phyloP scores from a whole-genome alignment of 2,329 filamentous ascomycete species.

The Claviceps digitariae region DNA sequence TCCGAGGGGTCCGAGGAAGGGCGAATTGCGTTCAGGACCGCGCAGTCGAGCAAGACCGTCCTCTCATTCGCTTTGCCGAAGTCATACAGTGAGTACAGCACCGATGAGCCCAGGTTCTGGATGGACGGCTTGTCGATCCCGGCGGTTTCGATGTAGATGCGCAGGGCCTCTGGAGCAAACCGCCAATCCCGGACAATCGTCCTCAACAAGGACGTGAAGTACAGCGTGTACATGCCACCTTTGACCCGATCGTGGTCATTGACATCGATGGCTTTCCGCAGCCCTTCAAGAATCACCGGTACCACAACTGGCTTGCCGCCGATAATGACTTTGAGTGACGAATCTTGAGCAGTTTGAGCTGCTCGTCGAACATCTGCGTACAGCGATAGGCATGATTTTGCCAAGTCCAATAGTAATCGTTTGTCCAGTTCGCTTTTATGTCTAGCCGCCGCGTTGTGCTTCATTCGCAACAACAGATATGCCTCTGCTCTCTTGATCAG shows the following conservation, averaged over 20 bases:
- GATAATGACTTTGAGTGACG: constrained; percentile 80
- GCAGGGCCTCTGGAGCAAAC: constrained; percentile 80
- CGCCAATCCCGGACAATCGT: constrained; percentile 88
- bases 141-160: constrained; percentile 78
- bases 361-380: constrained; percentile 95
- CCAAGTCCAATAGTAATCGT: constrained; percentile 68
- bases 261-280: constrained; percentile 64
- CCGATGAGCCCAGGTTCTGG: constrained; percentile 71
- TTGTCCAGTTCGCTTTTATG: constrained; percentile 87
- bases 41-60: constrained; percentile 67
- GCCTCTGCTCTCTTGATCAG: constrained; percentile 85
- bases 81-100: constrained; percentile 76
- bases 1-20: constrained; percentile 51
- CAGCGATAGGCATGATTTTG: constrained; percentile 75
- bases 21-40: constrained; percentile 56
- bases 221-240: constrained; percentile 77
- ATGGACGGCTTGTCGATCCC: constrained; percentile 90
- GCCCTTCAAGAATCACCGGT: constrained; percentile 65
- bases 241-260: constrained; percentile 88
- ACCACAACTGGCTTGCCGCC: constrained; percentile 83
- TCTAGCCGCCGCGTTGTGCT: constrained; percentile 81
- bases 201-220: constrained; percentile 80
- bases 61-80: constrained; percentile 82
- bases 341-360: constrained; percentile 83
- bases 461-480: constrained; percentile 85